Percentiles rank a stretch among this genome's conserved stretches.
phyloP scores from a whole-genome alignment of 2,329 filamentous ascomycete genomes.

The Magnaporthiopsis rhizophila region DNA sequence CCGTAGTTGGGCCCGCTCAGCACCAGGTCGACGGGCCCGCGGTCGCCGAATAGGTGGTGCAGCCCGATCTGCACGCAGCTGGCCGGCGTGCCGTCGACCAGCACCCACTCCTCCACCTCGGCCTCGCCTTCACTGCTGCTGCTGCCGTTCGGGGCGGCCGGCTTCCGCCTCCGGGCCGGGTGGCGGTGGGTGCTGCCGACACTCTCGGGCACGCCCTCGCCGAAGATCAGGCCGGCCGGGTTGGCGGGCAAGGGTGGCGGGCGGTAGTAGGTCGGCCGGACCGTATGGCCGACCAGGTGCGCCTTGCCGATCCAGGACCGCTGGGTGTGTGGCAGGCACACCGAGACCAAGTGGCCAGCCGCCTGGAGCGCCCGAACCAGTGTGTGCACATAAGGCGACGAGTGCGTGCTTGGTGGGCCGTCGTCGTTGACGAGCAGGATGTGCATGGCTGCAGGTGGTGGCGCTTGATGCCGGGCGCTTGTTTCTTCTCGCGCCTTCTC shows the following conservation, averaged over 20 bases:
- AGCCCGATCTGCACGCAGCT: constrained; percentile 76
- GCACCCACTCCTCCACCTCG: constrained; percentile 66
- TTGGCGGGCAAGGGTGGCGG: constrained; percentile 31
- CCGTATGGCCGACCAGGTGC: constrained; percentile 83
- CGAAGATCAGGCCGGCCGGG: constrained; percentile 25
- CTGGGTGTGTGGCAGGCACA: constrained; percentile 84
- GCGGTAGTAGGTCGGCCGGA: constrained; percentile 79
- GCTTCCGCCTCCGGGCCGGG: constrained; percentile 24
- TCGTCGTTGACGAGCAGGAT: constrained; percentile 71
- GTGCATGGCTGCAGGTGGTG: constrained; percentile 39
- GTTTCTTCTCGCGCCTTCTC: background rate
- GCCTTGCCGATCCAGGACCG: constrained; percentile 98
- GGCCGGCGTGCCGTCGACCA: constrained; percentile 74
- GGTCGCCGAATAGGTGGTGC: constrained; percentile 68
- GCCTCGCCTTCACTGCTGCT: constrained; percentile 20
- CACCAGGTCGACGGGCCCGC: constrained; percentile 66
- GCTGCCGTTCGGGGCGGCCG: too few relatives aligned
- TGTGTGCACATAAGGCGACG: constrained; percentile 73
- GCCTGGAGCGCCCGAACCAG: constrained; percentile 62
- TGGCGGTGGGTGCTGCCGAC: constrained; percentile 61
- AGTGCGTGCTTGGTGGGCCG: constrained; percentile 68
- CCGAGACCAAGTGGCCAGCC: constrained; percentile 79
- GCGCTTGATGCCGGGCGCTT: background rate
- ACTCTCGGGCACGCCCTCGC: constrained; percentile 32
- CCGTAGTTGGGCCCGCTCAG: constrained; percentile 79